Evolutionary conservation across 2,329 filamentous ascomycete genomes (phyloP).

Genomic region (Aspergillus latus): DNA sequence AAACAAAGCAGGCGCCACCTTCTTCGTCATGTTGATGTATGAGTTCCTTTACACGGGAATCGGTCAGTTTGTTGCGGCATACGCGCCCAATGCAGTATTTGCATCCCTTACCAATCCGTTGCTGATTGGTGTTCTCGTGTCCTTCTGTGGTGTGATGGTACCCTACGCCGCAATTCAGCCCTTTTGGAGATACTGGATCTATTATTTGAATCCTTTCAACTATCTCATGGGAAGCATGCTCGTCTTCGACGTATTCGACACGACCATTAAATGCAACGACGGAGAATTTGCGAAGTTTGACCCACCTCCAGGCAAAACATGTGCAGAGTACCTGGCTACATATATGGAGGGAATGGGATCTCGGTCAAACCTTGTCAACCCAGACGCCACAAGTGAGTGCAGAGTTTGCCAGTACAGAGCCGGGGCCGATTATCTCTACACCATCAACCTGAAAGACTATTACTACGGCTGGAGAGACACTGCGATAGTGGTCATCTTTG

Average conservation of each 20-base stretch:
- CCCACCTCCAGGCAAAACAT: slow-evolving; percentile 46
- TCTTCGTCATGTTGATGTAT: slow-evolving; percentile 72
- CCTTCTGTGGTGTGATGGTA: slow-evolving; percentile 71
- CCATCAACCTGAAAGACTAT: slow-evolving; percentile 60
- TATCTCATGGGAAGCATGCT: slow-evolving; percentile 61
- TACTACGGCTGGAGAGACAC: slow-evolving; percentile 68
- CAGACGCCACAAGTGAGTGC: slow-evolving; percentile 57
- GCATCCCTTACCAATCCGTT: slow-evolving; percentile 73
- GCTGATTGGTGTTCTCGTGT: slow-evolving; percentile 68
- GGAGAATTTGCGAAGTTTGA: slow-evolving; percentile 52
- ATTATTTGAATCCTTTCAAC: slow-evolving; percentile 62
- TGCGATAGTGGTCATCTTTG: slow-evolving; percentile 59
- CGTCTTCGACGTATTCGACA: slow-evolving; percentile 52
- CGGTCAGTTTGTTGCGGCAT: slow-evolving; percentile 78
- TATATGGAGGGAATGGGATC: slow-evolving; percentile 46
- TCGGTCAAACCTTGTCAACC: slow-evolving; percentile 58
- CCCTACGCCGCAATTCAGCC: slow-evolving; percentile 62
- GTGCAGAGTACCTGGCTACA: slow-evolving; percentile 55
- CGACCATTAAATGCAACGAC: slow-evolving; percentile 48
- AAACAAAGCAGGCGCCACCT: slow-evolving; percentile 43
- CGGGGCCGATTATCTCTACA: slow-evolving; percentile 61
- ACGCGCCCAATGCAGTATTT: slow-evolving; percentile 65
- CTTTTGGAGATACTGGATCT: slow-evolving; percentile 69
- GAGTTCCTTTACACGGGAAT: slow-evolving; percentile 69
- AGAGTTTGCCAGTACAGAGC: slow-evolving; percentile 60